phyloP scores from a whole-genome alignment of 345 rosid species.

The Citrus inodora region DNA sequence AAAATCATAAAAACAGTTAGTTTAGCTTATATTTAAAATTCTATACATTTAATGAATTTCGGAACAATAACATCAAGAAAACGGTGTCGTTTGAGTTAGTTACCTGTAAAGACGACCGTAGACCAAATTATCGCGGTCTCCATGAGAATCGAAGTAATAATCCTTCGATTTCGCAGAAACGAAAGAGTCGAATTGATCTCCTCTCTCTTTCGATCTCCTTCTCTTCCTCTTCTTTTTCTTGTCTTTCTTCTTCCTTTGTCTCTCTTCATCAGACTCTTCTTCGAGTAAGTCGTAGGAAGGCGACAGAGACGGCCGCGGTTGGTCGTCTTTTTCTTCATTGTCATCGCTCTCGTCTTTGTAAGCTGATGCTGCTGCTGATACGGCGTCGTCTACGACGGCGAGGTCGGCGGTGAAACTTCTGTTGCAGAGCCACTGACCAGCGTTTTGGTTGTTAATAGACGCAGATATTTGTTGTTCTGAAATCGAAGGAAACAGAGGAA shows the following conservation, averaged over 20 bases:
- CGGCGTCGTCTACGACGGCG: conserved; percentile 50
- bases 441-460: background rate
- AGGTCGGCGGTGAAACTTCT: conserved; percentile 73
- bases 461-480: conserved; percentile 19
- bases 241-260: conserved; percentile 33
- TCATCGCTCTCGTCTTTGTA: conserved; percentile 11
- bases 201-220: conserved; percentile 27
- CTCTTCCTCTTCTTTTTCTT: conserved; percentile 37
- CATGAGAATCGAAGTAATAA: conserved; percentile 81
- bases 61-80: background rate
- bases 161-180: conserved; percentile 54
- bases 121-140: conserved; percentile 80
- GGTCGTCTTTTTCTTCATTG: conserved; percentile 17
- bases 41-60: too few species aligned
- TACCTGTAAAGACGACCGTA: conserved; percentile 86
- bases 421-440: conserved; percentile 75
- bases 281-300: conserved; percentile 10
- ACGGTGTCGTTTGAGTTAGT: background rate
- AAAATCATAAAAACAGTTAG: background rate
- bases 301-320: background rate
- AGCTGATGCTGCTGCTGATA: conserved; percentile 28
- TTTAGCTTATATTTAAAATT: background rate
- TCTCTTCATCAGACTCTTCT: conserved; percentile 28
- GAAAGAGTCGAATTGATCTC: conserved; percentile 14
- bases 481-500: conserved; percentile 39